Evolutionary conservation across 306 rosid species (phyloP).

Genomic region (Prunus mongolica): DNA sequence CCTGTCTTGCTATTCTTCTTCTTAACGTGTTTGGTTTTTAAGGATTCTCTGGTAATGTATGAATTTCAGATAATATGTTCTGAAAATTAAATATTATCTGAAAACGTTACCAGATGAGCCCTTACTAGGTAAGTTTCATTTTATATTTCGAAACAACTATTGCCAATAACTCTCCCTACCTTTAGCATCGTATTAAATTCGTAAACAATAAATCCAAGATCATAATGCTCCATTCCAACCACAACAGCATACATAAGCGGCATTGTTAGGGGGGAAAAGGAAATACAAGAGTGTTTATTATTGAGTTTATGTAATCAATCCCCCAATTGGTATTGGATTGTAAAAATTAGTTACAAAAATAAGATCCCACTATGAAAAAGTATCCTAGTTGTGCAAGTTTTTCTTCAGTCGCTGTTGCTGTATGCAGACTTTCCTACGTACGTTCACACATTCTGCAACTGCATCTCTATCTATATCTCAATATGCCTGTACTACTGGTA

Average conservation of each 20-base stretch:
- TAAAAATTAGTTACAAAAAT: not conserved
- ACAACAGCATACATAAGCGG: no score
- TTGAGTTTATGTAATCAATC: not conserved
- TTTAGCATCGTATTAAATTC: not conserved
- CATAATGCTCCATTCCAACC: not conserved
- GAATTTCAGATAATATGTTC: no score
- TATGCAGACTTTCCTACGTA: not conserved
- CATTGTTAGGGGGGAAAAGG: not conserved
- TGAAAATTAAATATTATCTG: no score
- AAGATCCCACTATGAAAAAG: not conserved
- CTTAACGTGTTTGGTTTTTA: not conserved
- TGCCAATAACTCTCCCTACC: not conserved
- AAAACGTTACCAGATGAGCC: no score
- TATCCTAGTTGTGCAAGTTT: not conserved
- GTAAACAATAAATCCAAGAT: not conserved
- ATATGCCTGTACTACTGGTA: not conserved
- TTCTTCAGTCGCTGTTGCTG: slow-evolving; percentile 1
- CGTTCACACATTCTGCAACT: not conserved
- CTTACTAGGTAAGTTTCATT: no score
- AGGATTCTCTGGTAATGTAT: no score
- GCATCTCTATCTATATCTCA: not conserved
- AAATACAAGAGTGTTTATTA: no score
- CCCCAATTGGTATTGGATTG: not conserved
- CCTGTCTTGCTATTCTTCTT: not conserved
- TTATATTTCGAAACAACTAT: no score